Evolutionary conservation across 148 eudicot genomes (phyloP).

Genomic region (Euryodendron excelsum): DNA sequence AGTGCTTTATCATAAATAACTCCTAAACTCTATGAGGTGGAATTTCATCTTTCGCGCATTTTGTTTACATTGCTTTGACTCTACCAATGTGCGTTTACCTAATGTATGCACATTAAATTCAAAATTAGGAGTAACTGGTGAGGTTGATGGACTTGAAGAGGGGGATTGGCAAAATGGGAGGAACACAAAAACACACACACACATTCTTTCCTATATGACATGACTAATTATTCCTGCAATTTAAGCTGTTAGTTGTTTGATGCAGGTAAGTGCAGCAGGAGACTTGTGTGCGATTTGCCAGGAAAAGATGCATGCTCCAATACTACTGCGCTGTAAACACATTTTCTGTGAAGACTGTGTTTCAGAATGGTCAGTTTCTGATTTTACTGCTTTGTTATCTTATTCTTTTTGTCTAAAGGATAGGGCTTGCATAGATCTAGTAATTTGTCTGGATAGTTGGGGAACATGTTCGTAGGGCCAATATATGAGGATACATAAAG

Average conservation of each 20-base stretch:
- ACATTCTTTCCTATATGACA: not conserved
- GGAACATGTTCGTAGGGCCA: not conserved
- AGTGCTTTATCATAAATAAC: not conserved
- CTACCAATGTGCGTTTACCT: not conserved
- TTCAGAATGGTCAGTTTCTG: constrained; percentile 74
- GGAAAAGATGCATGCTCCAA: constrained; percentile 94
- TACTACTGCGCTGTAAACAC: constrained; percentile 85
- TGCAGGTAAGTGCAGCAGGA: constrained; percentile 81
- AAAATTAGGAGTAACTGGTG: not conserved
- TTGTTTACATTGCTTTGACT: not conserved
- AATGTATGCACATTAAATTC: not conserved
- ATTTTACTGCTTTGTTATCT: constrained; percentile 8
- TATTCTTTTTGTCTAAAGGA: not conserved
- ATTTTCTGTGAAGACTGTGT: constrained; percentile 96
- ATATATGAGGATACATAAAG: not conserved
- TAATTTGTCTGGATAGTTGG: not conserved
- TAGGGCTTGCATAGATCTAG: not conserved
- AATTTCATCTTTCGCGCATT: not conserved
- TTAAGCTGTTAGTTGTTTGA: not conserved
- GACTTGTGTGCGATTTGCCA: constrained; percentile 96
- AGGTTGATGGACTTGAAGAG: not conserved
- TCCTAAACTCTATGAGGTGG: not conserved
- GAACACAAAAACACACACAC: not conserved
- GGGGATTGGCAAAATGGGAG: not conserved
- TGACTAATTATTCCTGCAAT: not conserved